Evolutionary conservation across 768 basidiomycete species (phyloP).

Genomic region (Trametes coccinea): DNA sequence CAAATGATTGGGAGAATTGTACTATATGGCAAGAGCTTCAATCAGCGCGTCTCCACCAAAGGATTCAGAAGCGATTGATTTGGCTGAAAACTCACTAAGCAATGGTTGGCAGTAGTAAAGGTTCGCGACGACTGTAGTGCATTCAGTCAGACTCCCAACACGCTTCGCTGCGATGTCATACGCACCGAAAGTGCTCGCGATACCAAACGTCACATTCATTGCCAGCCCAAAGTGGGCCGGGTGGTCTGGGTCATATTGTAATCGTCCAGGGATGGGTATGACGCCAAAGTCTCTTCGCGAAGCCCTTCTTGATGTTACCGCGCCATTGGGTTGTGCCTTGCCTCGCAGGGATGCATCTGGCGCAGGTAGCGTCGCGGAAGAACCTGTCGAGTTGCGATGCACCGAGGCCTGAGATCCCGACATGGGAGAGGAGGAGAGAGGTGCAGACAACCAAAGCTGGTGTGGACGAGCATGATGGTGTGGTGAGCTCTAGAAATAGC

Average conservation of each 20-base stretch:
- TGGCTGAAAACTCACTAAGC: slow-evolving; percentile 46
- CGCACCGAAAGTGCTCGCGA: slow-evolving; percentile 48
- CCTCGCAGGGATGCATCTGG: neutral
- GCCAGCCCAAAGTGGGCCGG: slow-evolving; percentile 39
- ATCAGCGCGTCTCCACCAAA: slow-evolving; percentile 17
- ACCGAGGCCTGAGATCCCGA: neutral
- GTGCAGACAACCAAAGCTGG: neutral
- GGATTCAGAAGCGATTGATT: neutral
- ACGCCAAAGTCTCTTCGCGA: slow-evolving; percentile 40
- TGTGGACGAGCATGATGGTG: neutral
- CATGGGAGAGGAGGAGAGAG: neutral
- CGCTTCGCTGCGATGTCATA: neutral
- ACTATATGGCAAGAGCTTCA: slow-evolving; percentile 9
- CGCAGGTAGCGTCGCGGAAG: slow-evolving; percentile 4
- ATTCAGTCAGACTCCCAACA: neutral
- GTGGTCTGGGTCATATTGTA: slow-evolving; percentile 42
- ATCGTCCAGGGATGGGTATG: slow-evolving; percentile 45
- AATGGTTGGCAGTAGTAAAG: slow-evolving; percentile 84
- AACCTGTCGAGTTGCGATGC: neutral
- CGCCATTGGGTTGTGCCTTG: neutral
- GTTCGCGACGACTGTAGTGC: slow-evolving; percentile 59
- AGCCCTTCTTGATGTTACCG: neutral
- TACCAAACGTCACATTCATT: slow-evolving; percentile 48
- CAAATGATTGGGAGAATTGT: slow-evolving; percentile 37
- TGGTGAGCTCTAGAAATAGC: neutral